These are phyloP conservation scores for Neurospora sp. DNA, from an alignment of 495 filamentous ascomycete species.

Conservation along the genomic window DNA sequence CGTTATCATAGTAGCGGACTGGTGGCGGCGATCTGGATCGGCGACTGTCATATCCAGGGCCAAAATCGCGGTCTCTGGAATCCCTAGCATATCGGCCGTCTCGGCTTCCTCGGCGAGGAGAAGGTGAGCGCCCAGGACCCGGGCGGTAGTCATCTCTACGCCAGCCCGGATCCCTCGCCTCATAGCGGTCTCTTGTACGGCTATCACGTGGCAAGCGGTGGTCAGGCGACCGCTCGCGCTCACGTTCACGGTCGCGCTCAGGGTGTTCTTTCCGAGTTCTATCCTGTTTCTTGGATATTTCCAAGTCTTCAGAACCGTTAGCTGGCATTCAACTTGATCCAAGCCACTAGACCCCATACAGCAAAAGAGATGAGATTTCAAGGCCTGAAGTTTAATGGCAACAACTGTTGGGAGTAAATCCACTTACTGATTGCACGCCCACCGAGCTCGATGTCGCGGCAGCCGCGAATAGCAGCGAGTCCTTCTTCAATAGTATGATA, in stretches of 20 bases:
- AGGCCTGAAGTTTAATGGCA: not conserved
- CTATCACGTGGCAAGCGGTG: slow-evolving; percentile 15
- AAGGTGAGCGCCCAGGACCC: slow-evolving; percentile 32
- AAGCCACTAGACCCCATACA: not conserved
- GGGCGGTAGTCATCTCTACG: slow-evolving; percentile 60
- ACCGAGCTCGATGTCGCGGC: slow-evolving; percentile 69
- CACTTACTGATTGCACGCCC: slow-evolving; percentile 87
- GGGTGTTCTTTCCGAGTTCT: slow-evolving; percentile 52
- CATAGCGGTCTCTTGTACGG: slow-evolving; percentile 24
- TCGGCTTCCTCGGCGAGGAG: slow-evolving; percentile 35
- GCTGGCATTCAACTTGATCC: not conserved
- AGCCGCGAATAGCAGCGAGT: slow-evolving; percentile 55
- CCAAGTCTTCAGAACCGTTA: slow-evolving; percentile 57
- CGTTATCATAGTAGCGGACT: slow-evolving; percentile 34
- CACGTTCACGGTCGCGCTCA: not conserved
- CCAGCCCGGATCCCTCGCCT: slow-evolving; percentile 31
- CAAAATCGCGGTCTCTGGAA: slow-evolving; percentile 28
- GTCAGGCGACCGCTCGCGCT: slow-evolving; percentile 22
- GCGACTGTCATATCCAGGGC: slow-evolving; percentile 28
- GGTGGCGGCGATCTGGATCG: slow-evolving; percentile 50
- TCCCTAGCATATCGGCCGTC: slow-evolving; percentile 28
- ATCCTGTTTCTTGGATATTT: slow-evolving; percentile 77
- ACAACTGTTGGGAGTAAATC: not conserved
- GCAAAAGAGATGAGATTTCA: not conserved
- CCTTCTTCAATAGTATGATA: slow-evolving; percentile 71